Percentiles rank a stretch among this genome's conserved stretches.
Evolutionary conservation across 495 filamentous ascomycete genomes (phyloP).

Genomic region (Neurospora sp.): DNA sequence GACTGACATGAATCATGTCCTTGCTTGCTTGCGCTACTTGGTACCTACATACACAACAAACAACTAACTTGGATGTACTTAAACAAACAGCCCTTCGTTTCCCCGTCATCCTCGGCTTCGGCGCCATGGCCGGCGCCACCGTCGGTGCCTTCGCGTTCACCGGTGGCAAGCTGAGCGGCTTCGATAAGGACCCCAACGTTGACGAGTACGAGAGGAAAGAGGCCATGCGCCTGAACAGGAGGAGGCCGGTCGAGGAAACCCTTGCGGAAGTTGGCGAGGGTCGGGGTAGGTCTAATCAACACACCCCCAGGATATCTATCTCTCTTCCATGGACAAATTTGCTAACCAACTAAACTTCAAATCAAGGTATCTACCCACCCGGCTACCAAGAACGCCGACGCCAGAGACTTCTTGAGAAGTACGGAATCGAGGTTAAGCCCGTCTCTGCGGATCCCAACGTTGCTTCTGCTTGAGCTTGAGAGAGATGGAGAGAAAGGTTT

Average conservation of each 20-base stretch:
- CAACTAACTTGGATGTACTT: conserved; percentile 17
- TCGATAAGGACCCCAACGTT: conserved; percentile 40
- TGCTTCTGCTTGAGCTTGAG: conserved; percentile 2
- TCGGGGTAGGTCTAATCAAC: conserved; percentile 49
- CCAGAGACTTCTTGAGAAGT: conserved; percentile 77
- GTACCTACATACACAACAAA: neutral
- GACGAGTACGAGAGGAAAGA: conserved; percentile 81
- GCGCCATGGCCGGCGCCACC: conserved; percentile 50
- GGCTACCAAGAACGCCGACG: conserved; percentile 82
- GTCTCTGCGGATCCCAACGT: conserved; percentile 30
- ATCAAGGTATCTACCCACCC: conserved; percentile 65
- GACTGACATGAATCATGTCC: neutral
- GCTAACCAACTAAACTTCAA: neutral
- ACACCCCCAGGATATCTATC: neutral
- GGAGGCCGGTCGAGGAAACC: conserved; percentile 73
- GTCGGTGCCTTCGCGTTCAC: conserved; percentile 68
- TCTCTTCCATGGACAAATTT: neutral
- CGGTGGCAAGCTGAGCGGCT: conserved; percentile 56
- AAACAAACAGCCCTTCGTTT: conserved; percentile 50
- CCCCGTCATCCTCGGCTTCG: conserved; percentile 71
- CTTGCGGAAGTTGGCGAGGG: conserved; percentile 79
- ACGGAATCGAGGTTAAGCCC: conserved; percentile 73
- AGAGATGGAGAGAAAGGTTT: neutral
- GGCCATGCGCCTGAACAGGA: conserved; percentile 58
- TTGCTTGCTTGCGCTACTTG: neutral